These are phyloP conservation scores for Incumbomyces lentus DNA, from an alignment of 2,329 filamentous ascomycete species.

Conservation along the genomic window DNA sequence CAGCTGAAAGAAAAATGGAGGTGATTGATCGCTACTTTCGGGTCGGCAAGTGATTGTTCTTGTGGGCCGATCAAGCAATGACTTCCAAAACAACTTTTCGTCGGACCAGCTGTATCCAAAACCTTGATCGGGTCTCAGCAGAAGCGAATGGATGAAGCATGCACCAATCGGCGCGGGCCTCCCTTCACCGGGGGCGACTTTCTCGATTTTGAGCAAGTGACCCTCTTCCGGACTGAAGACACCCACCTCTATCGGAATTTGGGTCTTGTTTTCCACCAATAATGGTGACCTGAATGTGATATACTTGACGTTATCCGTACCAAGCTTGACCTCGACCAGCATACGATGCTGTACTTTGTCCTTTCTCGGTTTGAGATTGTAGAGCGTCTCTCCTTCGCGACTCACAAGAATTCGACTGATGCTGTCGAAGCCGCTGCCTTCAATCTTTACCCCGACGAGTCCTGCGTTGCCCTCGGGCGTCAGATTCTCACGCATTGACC, in stretches of 20 bases:
- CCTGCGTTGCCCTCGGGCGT: conserved; percentile 72
- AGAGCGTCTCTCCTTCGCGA: conserved; percentile 87
- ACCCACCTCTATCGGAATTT: conserved; percentile 89
- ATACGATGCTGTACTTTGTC: conserved; percentile 79
- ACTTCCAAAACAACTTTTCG: conserved; percentile 85
- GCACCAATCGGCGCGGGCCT: conserved; percentile 86
- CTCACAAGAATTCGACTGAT: conserved; percentile 81
- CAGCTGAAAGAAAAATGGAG: conserved; percentile 93
- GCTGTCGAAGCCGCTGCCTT: conserved; percentile 87
- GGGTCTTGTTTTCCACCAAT: conserved; percentile 87
- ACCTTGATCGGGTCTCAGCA: conserved; percentile 84
- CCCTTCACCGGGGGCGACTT: conserved; percentile 83
- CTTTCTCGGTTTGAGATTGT: conserved; percentile 77
- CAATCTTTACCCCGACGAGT: conserved; percentile 70
- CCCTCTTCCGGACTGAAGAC: conserved; percentile 81
- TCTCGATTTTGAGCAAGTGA: conserved; percentile 92
- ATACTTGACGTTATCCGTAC: conserved; percentile 94
- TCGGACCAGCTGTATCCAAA: conserved; percentile 95
- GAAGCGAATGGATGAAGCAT: conserved; percentile 75
- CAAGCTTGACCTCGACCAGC: conserved; percentile 81
- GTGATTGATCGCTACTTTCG: conserved; percentile 64
- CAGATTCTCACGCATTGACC: conserved; percentile 88
- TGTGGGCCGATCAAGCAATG: conserved; percentile 73
- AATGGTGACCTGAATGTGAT: conserved; percentile 90
- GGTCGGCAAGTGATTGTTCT: conserved; percentile 81